Percentiles rank a stretch among this genome's conserved stretches.
Evolutionary conservation across 257 asterid genomes (phyloP).

Genomic region (Pogostemon cablin): DNA sequence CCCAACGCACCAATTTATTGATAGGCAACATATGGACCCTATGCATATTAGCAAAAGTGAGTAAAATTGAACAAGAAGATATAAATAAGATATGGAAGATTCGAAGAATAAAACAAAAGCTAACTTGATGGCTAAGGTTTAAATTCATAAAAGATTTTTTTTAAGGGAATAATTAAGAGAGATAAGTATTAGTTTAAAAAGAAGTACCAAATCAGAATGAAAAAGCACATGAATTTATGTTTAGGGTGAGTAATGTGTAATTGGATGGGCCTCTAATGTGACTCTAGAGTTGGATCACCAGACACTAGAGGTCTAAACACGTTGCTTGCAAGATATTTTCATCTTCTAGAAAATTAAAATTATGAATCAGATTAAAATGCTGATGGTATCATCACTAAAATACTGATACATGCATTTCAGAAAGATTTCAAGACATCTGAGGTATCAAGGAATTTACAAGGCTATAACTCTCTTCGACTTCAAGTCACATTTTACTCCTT

Average conservation of each 20-base stretch:
- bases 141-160: too few relatives aligned
- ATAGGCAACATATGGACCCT: background rate
- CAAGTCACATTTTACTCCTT: conserved; percentile 71
- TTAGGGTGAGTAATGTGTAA: conserved; percentile 2
- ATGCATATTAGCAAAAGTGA: background rate
- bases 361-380: background rate
- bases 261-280: conserved; percentile 1
- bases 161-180: background rate
- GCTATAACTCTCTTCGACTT: conserved; percentile 77
- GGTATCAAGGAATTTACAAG: conserved; percentile 53
- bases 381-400: background rate
- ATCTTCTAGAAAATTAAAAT: background rate
- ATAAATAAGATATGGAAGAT: background rate
- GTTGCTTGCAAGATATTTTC: conserved; percentile 20
- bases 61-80: conserved; percentile 14
- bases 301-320: conserved; percentile 5
- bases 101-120: background rate
- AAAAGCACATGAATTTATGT: background rate
- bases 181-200: background rate
- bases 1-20: background rate
- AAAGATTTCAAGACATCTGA: conserved; percentile 16
- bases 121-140: conserved; percentile 16
- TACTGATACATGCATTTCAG: conserved; percentile 10
- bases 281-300: conserved; percentile 12
- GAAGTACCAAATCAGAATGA: background rate